A percentile compares a stretch with the other conserved stretches of the same genome.
Evolutionary conservation across 2,329 filamentous ascomycete species (phyloP).

Genomic region (Colletotrichum kahawae): DNA sequence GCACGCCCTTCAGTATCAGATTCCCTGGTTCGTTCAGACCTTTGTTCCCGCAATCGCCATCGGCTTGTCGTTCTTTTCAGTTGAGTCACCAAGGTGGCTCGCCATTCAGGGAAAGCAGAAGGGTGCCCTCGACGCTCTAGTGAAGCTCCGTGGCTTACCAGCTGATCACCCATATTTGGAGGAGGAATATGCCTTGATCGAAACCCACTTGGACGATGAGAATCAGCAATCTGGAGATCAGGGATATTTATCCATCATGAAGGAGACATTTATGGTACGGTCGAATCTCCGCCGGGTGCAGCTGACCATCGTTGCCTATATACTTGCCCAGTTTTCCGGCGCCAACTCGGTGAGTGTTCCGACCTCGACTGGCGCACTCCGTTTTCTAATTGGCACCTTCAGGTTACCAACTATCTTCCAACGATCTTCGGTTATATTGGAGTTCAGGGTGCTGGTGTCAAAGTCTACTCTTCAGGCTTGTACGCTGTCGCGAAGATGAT

Average conservation of each 20-base stretch:
- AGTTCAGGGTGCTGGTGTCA: conserved; percentile 29
- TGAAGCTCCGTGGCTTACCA: conserved; percentile 29
- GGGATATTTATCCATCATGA: conserved; percentile 28
- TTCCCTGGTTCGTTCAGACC: conserved; percentile 24
- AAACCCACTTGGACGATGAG: conserved; percentile 19
- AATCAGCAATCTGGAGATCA: not conserved
- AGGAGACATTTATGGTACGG: conserved; percentile 39
- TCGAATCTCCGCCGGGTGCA: conserved; percentile 44
- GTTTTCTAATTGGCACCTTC: conserved; percentile 25
- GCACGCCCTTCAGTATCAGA: conserved; percentile 29
- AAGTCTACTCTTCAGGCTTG: conserved; percentile 43
- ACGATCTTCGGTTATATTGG: conserved; percentile 29
- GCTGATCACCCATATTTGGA: conserved; percentile 29
- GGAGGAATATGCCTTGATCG: conserved; percentile 33
- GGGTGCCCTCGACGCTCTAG: conserved; percentile 23
- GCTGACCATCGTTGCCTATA: conserved; percentile 40
- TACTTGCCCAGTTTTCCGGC: conserved; percentile 46
- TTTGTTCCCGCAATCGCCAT: conserved; percentile 3
- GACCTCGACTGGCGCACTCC: conserved; percentile 31
- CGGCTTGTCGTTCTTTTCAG: conserved; percentile 34
- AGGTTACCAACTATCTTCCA: conserved; percentile 22
- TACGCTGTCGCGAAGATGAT: conserved; percentile 48
- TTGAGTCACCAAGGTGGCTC: conserved; percentile 42
- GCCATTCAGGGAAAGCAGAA: conserved; percentile 32
- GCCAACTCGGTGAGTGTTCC: conserved; percentile 39